Percentiles rank a stretch among this genome's conserved stretches.
phyloP scores from a whole-genome alignment of 2,329 filamentous ascomycete genomes.

The Chaetomiaceae sp. region DNA sequence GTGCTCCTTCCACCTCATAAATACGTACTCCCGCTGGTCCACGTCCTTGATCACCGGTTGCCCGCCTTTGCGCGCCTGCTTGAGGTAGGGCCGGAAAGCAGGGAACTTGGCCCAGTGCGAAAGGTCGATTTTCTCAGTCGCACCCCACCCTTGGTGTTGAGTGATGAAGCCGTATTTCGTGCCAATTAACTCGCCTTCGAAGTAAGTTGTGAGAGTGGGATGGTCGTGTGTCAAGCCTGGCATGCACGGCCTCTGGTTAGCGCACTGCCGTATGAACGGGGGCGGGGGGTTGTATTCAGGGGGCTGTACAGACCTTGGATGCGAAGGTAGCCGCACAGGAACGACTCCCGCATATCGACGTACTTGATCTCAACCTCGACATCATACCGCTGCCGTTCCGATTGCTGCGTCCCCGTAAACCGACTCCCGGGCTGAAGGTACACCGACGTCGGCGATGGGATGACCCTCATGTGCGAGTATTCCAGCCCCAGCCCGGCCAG shows the following conservation, averaged over 20 bases:
- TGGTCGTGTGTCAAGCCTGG: conserved; percentile 89
- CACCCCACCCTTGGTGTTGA: conserved; percentile 83
- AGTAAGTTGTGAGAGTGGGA: conserved; percentile 95
- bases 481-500: conserved; percentile 29
- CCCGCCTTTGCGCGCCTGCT: conserved; percentile 52
- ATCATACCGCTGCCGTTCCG: conserved; percentile 86
- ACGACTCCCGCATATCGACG: conserved; percentile 89
- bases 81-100: conserved; percentile 71
- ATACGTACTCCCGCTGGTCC: conserved; percentile 78
- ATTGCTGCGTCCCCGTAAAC: conserved; percentile 87
- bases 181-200: conserved; percentile 96
- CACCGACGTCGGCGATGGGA: conserved; percentile 75
- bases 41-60: conserved; percentile 58
- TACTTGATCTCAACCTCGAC: conserved; percentile 97
- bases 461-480: conserved; percentile 40
- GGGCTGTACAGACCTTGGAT: conserved; percentile 67
- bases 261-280: neutral
- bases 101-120: conserved; percentile 90
- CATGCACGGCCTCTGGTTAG: conserved; percentile 11
- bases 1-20: conserved; percentile 99
- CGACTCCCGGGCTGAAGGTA: conserved; percentile 81
- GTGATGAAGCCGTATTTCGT: conserved; percentile 92
- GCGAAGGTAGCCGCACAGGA: conserved; percentile 86
- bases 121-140: conserved; percentile 82
- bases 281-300: too few species aligned